These are phyloP conservation scores for Chytridium lagenaria DNA, from an alignment of 371 early-diverging fungal species.

Conservation along the genomic window DNA sequence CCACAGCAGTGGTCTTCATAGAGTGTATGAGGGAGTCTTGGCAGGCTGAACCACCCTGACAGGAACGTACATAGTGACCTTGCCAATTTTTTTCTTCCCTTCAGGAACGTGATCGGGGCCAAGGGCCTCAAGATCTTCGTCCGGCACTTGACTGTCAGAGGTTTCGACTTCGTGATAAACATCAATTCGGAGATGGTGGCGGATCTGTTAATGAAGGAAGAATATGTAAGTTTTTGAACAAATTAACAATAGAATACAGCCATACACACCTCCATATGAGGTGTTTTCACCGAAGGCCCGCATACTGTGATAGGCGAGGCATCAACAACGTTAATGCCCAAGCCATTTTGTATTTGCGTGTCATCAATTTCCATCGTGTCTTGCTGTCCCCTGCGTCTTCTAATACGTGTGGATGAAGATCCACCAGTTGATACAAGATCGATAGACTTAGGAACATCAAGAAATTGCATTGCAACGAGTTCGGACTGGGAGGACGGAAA, in stretches of 20 bases:
- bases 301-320: not conserved
- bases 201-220: too few species aligned
- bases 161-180: not conserved
- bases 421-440: not conserved
- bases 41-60: constrained; percentile 9
- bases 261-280: not conserved
- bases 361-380: not conserved
- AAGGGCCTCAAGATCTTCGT: too few species aligned
- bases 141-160: too few species aligned
- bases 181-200: constrained; percentile 8
- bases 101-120: not conserved
- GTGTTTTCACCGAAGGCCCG: not conserved
- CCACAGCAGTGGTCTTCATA: too few species aligned
- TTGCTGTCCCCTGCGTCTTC: too few species aligned
- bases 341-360: not conserved
- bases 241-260: too few species aligned
- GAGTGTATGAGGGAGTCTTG: too few species aligned
- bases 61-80: not conserved
- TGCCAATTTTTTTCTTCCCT: constrained; percentile 5
- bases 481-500: too few species aligned
- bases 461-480: too few species aligned
- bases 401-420: too few species aligned
- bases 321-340: not conserved
- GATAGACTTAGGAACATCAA: not conserved
- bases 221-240: too few species aligned